These are phyloP conservation scores for Ploettnerulaceae sp. DNA, from an alignment of 2,329 filamentous ascomycete genomes.

Conservation along the genomic window DNA sequence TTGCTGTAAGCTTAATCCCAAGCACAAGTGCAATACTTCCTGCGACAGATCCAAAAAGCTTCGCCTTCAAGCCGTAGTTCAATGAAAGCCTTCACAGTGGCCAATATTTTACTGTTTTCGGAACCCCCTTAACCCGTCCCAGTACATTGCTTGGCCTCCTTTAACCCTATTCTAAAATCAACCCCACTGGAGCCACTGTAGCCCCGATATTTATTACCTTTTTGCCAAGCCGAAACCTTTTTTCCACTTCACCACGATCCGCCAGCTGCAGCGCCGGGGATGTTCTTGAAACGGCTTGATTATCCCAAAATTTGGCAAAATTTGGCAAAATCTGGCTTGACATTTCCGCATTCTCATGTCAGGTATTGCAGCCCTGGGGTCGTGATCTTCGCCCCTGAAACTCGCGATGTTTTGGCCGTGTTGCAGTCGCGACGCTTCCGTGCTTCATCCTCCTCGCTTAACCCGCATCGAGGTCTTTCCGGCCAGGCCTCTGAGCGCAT, in stretches of 20 bases:
- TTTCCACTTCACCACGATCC: neutral
- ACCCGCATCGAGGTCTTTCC: constrained; percentile 15
- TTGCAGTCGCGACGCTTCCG: constrained; percentile 23
- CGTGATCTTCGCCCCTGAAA: constrained; percentile 18
- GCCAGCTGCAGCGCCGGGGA: neutral
- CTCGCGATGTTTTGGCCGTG: constrained; percentile 21
- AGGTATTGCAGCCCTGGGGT: constrained; percentile 15
- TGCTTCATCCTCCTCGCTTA: constrained; percentile 25
- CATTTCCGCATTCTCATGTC: neutral
- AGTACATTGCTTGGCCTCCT: neutral
- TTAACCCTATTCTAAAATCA: constrained; percentile 4
- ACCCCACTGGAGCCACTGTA: neutral
- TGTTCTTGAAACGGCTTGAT: neutral
- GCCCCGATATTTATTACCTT: neutral
- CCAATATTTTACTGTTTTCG: too few species aligned
- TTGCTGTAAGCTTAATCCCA: too few species aligned
- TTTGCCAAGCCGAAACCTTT: constrained; percentile 7
- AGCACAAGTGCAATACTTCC: too few species aligned
- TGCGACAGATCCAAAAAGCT: too few species aligned
- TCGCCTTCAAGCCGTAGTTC: too few species aligned
- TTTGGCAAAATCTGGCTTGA: neutral
- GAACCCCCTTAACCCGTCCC: neutral
- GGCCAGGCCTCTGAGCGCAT: constrained; percentile 10
- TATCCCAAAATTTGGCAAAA: neutral
- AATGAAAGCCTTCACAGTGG: too few species aligned